Percentiles rank a stretch among this genome's conserved stretches.
phyloP scores from a whole-genome alignment of 2,329 filamentous ascomycete genomes.

The Trichothecium roseum region DNA sequence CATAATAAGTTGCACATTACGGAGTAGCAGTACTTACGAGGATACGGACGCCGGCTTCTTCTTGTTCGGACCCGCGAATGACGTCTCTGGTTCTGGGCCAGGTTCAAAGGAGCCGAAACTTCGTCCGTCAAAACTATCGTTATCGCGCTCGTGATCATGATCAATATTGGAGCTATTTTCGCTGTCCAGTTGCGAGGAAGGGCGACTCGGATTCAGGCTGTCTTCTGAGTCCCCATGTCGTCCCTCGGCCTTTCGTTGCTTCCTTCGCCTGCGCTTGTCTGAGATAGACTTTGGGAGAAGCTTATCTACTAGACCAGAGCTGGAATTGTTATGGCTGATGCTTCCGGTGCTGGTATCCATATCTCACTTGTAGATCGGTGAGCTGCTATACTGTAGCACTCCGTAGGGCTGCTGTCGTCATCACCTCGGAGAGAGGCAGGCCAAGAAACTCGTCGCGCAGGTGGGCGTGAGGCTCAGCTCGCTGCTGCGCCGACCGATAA shows the following conservation, averaged over 20 bases:
- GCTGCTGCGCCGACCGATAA: too few species aligned
- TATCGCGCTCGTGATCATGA: conserved; percentile 21
- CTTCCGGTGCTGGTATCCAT: conserved; percentile 3
- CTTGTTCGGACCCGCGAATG: too few species aligned
- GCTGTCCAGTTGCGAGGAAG: neutral
- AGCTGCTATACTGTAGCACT: conserved; percentile 5
- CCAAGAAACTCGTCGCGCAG: neutral
- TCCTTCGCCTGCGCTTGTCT: conserved; percentile 37
- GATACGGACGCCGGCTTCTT: too few species aligned
- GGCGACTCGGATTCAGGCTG: neutral
- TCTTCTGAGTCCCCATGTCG: conserved; percentile 16
- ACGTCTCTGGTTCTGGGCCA: conserved; percentile 16
- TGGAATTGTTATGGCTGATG: too few species aligned
- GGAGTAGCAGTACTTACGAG: too few species aligned
- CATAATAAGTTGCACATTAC: too few species aligned
- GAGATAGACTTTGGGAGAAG: conserved; percentile 42
- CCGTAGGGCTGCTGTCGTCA: neutral
- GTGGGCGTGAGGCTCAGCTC: neutral
- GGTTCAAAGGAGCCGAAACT: conserved; percentile 24
- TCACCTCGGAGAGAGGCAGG: neutral
- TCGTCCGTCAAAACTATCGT: conserved; percentile 6
- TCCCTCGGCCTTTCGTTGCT: conserved; percentile 9
- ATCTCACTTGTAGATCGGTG: neutral
- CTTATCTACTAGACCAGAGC: conserved; percentile 27
- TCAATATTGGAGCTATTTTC: conserved; percentile 9